Evolutionary conservation across 2,329 filamentous ascomycete species (phyloP).

Genomic region (Stagonosporopsis cucurbitacearum): DNA sequence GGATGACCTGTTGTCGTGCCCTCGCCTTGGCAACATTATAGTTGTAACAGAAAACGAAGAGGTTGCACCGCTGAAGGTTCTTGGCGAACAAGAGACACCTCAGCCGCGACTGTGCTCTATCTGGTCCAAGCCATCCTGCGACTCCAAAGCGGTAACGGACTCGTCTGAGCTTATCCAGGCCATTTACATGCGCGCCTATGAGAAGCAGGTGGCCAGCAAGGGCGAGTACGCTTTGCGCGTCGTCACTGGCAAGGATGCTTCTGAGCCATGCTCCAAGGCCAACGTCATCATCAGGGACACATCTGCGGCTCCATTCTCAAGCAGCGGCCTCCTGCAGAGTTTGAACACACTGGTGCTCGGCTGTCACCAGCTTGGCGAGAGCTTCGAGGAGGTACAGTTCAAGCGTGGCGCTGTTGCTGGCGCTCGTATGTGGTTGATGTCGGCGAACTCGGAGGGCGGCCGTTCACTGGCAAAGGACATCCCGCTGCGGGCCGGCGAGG

Average conservation of each 20-base stretch:
- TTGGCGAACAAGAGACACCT: conserved; percentile 35
- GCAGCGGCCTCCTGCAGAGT: conserved; percentile 35
- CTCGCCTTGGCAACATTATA: conserved; percentile 45
- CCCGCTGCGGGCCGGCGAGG: conserved; percentile 42
- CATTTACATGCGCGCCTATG: conserved; percentile 46
- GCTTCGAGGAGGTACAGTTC: conserved; percentile 48
- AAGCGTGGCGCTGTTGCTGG: conserved; percentile 42
- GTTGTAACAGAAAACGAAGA: conserved; percentile 43
- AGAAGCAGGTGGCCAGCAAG: conserved; percentile 45
- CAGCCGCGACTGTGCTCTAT: conserved; percentile 45
- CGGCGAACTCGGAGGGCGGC: conserved; percentile 41
- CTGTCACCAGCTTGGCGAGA: conserved; percentile 45
- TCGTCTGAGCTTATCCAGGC: conserved; percentile 41
- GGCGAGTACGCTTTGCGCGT: conserved; percentile 39
- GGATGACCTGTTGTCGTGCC: conserved; percentile 43
- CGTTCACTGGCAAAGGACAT: conserved; percentile 47
- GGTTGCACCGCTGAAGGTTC: conserved; percentile 36
- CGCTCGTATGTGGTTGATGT: conserved; percentile 42
- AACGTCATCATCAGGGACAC: conserved; percentile 44
- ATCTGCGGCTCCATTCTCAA: conserved; percentile 20
- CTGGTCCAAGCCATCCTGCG: conserved; percentile 40
- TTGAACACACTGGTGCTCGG: conserved; percentile 44
- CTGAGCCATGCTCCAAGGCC: conserved; percentile 32
- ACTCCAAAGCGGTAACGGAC: conserved; percentile 28
- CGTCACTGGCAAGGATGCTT: conserved; percentile 35